Base-by-base conservation (phyloP, 202 grass and related monocot genomes). In the Thinopyrum obtusiflorum region DNA sequence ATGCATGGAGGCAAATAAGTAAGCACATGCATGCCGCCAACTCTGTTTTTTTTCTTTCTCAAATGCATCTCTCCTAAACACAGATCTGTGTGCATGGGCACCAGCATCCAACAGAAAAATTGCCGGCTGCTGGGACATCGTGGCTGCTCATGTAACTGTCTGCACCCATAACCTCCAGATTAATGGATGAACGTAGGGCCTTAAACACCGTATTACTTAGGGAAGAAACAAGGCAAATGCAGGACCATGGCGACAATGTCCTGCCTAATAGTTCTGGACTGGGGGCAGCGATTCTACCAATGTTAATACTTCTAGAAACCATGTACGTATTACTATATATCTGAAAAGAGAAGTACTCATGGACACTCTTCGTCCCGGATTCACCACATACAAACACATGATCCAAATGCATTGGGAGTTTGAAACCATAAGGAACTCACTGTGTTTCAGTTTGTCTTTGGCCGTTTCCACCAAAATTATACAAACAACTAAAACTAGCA, bases 1-100 rank as follows among this genome's bases (percentile, higher is more conserved):
- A 70, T 84, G 57, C 51, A 86, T 81, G 44, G 80, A 63, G 51
- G 76, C 81, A 84, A 76, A 69, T 87, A 87, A 85, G 71, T 85
- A 88, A 72, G 72, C 82, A 91, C 82, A 82, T 88, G 57, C 79
- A 82, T 88, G 57, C 79, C 68, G 20, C 73, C 17, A 65, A 35
- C 17, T 68, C 25, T 47, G 60, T n/a, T 46, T 35, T 76, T 81
- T 47, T 68, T 17, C 4, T 23, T 23, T 46, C 80, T 20, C 61
- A 84, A 55, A 76, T 64, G 37, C 62, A 68, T 78, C 44, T 83
- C 44, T 68, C 51, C 36, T 86, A 42, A 65, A 9, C 18, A 86
- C 5, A 49, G 39, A 33, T 68, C 76, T 80, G 40, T 53, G 24
- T n/a, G 62, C n/a, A 77, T 35, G 32, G 37, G 24, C 46, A 1